phyloP scores from a whole-genome alignment of 768 basidiomycete genomes.

The Suillus variegatus region DNA sequence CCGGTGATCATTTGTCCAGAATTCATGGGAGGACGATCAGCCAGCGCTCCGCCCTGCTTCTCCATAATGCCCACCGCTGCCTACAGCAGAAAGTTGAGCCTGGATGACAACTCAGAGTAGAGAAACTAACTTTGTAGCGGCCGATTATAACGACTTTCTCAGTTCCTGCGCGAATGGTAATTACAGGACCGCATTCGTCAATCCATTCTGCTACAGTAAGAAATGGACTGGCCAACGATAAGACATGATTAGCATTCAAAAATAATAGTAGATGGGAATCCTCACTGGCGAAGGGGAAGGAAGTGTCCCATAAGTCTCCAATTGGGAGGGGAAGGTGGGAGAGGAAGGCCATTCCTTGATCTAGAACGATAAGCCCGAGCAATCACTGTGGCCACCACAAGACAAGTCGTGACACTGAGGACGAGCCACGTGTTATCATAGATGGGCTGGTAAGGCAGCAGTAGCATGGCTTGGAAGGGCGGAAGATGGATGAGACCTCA shows the following conservation, averaged over 20 bases:
- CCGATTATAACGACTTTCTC: background rate
- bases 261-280: background rate
- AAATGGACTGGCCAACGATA: background rate
- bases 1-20: background rate
- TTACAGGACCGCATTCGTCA: background rate
- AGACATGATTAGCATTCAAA: background rate
- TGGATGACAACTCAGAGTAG: background rate
- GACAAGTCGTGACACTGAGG: background rate
- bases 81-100: background rate
- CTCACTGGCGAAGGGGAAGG: background rate
- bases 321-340: background rate
- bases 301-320: background rate
- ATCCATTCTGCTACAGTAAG: background rate
- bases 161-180: background rate
- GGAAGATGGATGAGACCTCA: background rate
- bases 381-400: background rate
- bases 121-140: background rate
- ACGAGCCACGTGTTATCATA: background rate
- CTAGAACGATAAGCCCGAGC: background rate
- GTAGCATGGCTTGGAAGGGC: background rate
- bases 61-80: slow-evolving; percentile 51
- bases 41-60: slow-evolving; percentile 45
- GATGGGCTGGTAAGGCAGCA: background rate
- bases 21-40: background rate
- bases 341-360: background rate